Evolutionary conservation across 805 yeast species (phyloP).

Genomic region (Pichia ethanolica): DNA sequence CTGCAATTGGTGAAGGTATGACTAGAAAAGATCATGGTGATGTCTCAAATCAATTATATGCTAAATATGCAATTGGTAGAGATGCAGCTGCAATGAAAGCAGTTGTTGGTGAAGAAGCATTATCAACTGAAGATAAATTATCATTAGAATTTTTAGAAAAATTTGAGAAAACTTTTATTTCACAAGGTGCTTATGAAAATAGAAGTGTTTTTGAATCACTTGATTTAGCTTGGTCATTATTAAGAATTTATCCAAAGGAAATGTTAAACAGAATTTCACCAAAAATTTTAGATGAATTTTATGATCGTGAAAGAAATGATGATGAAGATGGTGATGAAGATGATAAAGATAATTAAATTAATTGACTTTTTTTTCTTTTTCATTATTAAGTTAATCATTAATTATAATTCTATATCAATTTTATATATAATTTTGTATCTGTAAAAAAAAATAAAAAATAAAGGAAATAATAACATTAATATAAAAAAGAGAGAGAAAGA

Average conservation of each 20-base stretch:
- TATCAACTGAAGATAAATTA: slow-evolving; percentile 93
- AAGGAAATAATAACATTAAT: too few species aligned
- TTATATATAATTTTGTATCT: neutral
- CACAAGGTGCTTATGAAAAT: slow-evolving; percentile 96
- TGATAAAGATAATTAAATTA: neutral
- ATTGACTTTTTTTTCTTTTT: too few species aligned
- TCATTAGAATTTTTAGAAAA: slow-evolving; percentile 96
- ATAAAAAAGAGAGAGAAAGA: too few species aligned
- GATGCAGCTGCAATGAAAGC: slow-evolving; percentile 99
- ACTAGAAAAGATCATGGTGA: slow-evolving; percentile 99
- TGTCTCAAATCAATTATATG: slow-evolving; percentile 97
- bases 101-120: slow-evolving; percentile 99
- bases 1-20: slow-evolving; percentile 99
- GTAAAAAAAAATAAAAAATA: neutral
- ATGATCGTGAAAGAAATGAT: slow-evolving; percentile 75
- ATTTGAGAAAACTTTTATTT: slow-evolving; percentile 90
- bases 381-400: too few species aligned
- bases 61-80: slow-evolving; percentile 98
- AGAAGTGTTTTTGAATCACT: slow-evolving; percentile 91
- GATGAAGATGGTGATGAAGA: slow-evolving; percentile 23
- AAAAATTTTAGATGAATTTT: slow-evolving; percentile 90
- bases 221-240: slow-evolving; percentile 96
- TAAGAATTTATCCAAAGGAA: slow-evolving; percentile 98
- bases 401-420: too few species aligned
- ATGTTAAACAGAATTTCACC: slow-evolving; percentile 98